These are phyloP conservation scores for Calamus simplicifolius DNA, from an alignment of 176 grass and related monocot species.

Conservation along the genomic window DNA sequence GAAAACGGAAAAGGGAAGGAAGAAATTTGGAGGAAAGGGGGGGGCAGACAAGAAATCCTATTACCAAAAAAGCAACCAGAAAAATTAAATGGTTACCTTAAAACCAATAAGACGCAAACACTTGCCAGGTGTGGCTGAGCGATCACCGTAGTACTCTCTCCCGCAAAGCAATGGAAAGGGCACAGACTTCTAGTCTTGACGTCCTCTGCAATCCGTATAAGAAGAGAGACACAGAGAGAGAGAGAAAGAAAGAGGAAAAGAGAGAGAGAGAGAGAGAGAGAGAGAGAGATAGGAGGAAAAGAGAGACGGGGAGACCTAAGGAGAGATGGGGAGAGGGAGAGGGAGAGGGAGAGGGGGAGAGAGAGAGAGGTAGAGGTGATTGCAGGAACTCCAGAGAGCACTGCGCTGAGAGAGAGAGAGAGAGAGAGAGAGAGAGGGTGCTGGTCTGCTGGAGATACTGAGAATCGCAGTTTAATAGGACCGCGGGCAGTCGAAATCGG, in stretches of 20 bases:
- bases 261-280: too few species aligned
- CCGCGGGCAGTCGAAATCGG: slow-evolving; percentile 23
- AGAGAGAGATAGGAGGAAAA: not conserved
- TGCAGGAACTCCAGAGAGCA: not conserved
- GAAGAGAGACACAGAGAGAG: not conserved
- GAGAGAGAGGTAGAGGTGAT: not conserved
- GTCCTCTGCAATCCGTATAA: not conserved
- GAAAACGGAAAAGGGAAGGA: too few species aligned
- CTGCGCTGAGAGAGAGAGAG: not conserved
- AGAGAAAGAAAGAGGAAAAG: too few species aligned
- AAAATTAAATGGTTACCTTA: too few species aligned
- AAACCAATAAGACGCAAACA: too few species aligned
- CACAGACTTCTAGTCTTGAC: too few species aligned
- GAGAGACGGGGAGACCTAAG: not conserved
- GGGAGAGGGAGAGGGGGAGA: not conserved
- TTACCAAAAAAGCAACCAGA: too few species aligned
- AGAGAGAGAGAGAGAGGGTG: not conserved
- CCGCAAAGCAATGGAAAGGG: too few species aligned
- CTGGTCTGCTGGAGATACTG: not conserved
- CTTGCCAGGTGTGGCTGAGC: too few species aligned
- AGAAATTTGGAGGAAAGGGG: too few species aligned
- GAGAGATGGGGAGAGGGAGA: not conserved
- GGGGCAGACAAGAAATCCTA: too few species aligned
- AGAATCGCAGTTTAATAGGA: slow-evolving; percentile 44
- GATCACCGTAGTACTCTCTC: too few species aligned